Conservation (phyloP, 2,329 filamentous ascomycete species). For the Talaromyces sp. region DNA sequence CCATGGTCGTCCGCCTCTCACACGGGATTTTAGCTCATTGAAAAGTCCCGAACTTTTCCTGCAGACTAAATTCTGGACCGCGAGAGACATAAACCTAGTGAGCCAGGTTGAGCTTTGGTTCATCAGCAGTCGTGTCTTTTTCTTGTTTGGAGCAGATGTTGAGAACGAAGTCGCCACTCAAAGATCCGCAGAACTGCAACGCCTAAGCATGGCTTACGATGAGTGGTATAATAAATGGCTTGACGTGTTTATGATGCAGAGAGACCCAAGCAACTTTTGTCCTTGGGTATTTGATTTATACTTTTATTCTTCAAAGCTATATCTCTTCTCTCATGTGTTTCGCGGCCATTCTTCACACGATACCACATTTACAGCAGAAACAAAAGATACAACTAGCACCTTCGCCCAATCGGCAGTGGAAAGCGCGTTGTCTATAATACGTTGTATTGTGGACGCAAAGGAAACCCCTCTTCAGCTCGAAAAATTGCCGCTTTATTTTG, state of each 20-base stretch:
- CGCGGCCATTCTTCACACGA: constrained; percentile 1
- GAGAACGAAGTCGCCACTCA: constrained; percentile 7
- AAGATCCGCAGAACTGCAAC: neutral
- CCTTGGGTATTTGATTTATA: constrained; percentile 10
- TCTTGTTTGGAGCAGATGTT: constrained; percentile 14
- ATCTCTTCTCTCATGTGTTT: constrained; percentile 15
- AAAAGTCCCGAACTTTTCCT: constrained; percentile 25
- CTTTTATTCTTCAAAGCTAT: constrained; percentile 13
- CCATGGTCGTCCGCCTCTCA: constrained; percentile 34
- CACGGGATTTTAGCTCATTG: constrained; percentile 27
- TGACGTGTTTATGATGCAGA: neutral
- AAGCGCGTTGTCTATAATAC: neutral
- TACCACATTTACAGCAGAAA: neutral
- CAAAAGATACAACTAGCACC: neutral
- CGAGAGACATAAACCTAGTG: constrained; percentile 13
- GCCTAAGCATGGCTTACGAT: neutral
- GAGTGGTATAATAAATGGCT: neutral
- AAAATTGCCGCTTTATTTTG: constrained; percentile 13
- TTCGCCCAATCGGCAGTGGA: neutral
- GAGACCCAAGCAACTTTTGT: constrained; percentile 1
- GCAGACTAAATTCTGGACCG: constrained; percentile 23
- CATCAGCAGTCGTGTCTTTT: constrained; percentile 13
- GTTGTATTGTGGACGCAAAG: neutral
- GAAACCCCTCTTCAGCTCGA: constrained; percentile 1
- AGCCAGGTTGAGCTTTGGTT: constrained; percentile 16